Evolutionary conservation across 116 monocot species (phyloP).

Genomic region (Posidonia oceanica): DNA sequence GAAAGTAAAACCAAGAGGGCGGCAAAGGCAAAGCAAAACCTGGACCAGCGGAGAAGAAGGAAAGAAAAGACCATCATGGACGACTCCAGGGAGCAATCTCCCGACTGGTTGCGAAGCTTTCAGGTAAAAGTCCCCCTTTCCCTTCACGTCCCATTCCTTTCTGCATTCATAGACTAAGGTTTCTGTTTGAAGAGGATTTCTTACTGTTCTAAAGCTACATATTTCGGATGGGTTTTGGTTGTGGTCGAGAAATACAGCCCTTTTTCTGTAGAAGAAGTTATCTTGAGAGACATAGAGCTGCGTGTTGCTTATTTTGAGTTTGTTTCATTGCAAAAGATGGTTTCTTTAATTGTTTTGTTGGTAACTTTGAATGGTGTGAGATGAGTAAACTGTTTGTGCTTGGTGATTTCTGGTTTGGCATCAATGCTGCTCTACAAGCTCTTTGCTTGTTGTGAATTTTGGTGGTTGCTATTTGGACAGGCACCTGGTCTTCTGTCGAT

Average conservation of each 20-base stretch:
- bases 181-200: not conserved
- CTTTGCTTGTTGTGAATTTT: not conserved
- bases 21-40: not conserved
- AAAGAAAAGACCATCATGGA: not conserved
- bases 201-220: no score
- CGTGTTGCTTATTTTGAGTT: no score
- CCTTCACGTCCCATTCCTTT: not conserved
- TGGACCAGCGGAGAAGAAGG: not conserved
- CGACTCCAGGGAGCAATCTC: conserved; percentile 53
- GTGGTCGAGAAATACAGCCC: no score
- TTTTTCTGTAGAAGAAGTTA: no score
- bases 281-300: no score
- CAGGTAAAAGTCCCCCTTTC: conserved; percentile 22
- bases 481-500: conserved; percentile 25
- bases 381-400: not conserved
- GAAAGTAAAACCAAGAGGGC: no score
- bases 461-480: conserved; percentile 4
- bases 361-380: no score
- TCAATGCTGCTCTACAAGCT: not conserved
- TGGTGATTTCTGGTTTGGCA: not conserved
- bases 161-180: not conserved
- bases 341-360: not conserved
- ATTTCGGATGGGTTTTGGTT: no score
- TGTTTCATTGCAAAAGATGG: not conserved
- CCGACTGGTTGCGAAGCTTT: conserved; percentile 67